Percentiles rank a stretch among this genome's conserved stretches.
These are phyloP conservation scores for Tilletiaria anomala DNA, from an alignment of 1,284 basidiomycete species.

Conservation along the genomic window DNA sequence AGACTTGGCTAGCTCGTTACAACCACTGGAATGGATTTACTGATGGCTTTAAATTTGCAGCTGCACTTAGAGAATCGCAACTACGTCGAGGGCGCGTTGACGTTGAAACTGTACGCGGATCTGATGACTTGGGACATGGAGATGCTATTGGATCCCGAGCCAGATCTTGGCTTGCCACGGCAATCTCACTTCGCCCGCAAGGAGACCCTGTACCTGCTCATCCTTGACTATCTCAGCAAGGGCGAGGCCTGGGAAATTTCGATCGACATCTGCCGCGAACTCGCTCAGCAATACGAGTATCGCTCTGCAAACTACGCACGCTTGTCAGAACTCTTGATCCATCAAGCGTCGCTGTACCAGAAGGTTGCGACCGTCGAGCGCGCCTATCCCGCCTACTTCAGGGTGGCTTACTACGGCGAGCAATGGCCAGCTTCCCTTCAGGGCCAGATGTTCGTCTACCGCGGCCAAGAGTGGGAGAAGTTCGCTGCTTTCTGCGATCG, in stretches of 20 bases:
- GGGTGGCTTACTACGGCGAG: constrained; percentile 76
- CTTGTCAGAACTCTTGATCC: constrained; percentile 29
- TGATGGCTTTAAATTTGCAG: neutral
- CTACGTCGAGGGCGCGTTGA: constrained; percentile 79
- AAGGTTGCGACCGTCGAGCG: constrained; percentile 26
- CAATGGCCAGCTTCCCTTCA: constrained; percentile 61
- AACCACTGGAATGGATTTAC: too few relatives aligned
- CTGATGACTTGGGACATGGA: constrained; percentile 67
- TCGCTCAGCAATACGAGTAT: constrained; percentile 30
- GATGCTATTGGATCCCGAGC: constrained; percentile 53
- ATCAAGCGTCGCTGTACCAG: constrained; percentile 31
- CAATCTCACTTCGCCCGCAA: constrained; percentile 89
- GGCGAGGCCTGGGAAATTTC: constrained; percentile 93
- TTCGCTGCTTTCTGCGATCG: constrained; percentile 59
- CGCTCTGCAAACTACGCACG: constrained; percentile 44
- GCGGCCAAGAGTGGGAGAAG: constrained; percentile 77
- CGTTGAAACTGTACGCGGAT: constrained; percentile 73
- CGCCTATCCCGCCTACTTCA: constrained; percentile 52
- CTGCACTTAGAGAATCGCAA: constrained; percentile 66
- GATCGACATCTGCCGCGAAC: constrained; percentile 77
- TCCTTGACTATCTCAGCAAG: constrained; percentile 48
- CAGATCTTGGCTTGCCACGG: constrained; percentile 60
- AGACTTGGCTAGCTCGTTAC: neutral
- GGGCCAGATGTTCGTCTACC: constrained; percentile 71
- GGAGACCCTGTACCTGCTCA: constrained; percentile 46